Percentiles rank a stretch among this genome's conserved stretches.
Conservation (phyloP, 495 filamentous ascomycete genomes). For the Paragyromitra xinjiangensis region DNA sequence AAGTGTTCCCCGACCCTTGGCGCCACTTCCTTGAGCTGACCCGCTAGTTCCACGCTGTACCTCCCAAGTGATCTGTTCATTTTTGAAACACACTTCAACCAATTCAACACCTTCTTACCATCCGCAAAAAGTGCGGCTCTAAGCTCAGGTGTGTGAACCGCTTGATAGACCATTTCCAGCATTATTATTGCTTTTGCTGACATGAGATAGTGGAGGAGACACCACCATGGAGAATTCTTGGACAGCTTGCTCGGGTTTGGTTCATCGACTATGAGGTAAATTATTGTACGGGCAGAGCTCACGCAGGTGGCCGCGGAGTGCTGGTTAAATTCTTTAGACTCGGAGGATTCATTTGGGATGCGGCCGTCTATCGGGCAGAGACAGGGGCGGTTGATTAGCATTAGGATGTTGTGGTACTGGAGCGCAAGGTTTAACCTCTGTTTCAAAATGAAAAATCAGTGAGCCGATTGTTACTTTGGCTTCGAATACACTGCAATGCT, state of each 20-base stretch:
- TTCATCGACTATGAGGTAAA: conserved; percentile 39
- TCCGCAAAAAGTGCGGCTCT: conserved; percentile 31
- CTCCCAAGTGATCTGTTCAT: conserved; percentile 5
- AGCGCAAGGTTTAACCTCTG: conserved; percentile 48
- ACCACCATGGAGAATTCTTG: conserved; percentile 67
- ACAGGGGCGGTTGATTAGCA: conserved; percentile 45
- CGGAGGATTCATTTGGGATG: conserved; percentile 17
- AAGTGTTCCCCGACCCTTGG: conserved; percentile 27
- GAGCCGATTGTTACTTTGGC: background rate
- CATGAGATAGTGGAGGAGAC: conserved; percentile 69
- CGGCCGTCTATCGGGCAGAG: conserved; percentile 27
- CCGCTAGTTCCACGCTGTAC: conserved; percentile 21
- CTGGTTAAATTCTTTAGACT: conserved; percentile 28
- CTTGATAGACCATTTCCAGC: conserved; percentile 62
- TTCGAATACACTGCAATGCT: background rate
- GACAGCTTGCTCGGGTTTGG: conserved; percentile 12
- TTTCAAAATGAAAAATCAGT: conserved; percentile 11
- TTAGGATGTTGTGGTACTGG: conserved; percentile 50
- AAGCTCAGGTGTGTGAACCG: background rate
- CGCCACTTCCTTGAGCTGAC: conserved; percentile 22
- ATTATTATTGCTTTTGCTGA: conserved; percentile 68
- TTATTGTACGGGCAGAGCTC: conserved; percentile 33
- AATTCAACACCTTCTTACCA: conserved; percentile 22
- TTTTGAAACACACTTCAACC: conserved; percentile 25
- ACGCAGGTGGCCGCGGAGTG: conserved; percentile 27